A percentile compares a stretch with the other conserved stretches of the same genome.
Evolutionary conservation across 2,329 filamentous ascomycete species (phyloP).

Genomic region (Neonectria punicea): DNA sequence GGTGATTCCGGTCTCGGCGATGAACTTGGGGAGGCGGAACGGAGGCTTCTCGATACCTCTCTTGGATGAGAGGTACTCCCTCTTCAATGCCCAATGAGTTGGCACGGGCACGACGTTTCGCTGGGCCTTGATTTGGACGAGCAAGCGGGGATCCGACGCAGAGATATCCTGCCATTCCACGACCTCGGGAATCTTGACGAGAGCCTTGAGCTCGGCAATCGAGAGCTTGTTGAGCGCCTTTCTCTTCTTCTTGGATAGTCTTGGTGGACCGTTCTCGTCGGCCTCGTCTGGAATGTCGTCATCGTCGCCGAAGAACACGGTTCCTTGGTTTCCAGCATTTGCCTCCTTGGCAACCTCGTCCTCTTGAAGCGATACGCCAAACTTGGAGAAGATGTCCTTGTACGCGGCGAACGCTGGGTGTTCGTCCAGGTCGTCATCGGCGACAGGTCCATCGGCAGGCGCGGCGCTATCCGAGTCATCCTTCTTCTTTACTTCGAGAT

Average conservation of each 20-base stretch:
- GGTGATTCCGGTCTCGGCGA: slow-evolving; percentile 94
- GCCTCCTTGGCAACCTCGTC: slow-evolving; percentile 72
- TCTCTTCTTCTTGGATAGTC: slow-evolving; percentile 92
- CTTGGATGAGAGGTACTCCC: slow-evolving; percentile 97
- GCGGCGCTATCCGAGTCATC: slow-evolving; percentile 47
- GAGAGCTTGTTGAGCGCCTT: slow-evolving; percentile 93
- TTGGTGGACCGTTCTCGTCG: slow-evolving; percentile 74
- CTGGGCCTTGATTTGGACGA: slow-evolving; percentile 95
- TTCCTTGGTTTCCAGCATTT: slow-evolving; percentile 79
- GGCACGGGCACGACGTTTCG: slow-evolving; percentile 97
- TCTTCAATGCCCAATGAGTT: slow-evolving; percentile 92
- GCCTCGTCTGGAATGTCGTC: slow-evolving; percentile 88
- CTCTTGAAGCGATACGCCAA: slow-evolving; percentile 73
- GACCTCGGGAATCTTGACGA: slow-evolving; percentile 90
- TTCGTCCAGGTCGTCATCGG: slow-evolving; percentile 71
- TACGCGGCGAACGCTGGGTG: slow-evolving; percentile 87
- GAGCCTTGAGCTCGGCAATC: slow-evolving; percentile 92
- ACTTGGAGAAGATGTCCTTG: slow-evolving; percentile 83
- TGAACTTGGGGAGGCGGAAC: slow-evolving; percentile 94
- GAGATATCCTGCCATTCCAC: slow-evolving; percentile 98
- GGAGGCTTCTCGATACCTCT: slow-evolving; percentile 95
- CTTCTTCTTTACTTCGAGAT: slow-evolving; percentile 56
- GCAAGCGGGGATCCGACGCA: slow-evolving; percentile 85
- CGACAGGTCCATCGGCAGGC: slow-evolving; percentile 60
- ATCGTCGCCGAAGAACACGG: slow-evolving; percentile 85